A percentile compares a stretch with the other conserved stretches of the same genome.
Conservation (phyloP, 805 yeast genomes). For the Candida sakaeoensis region DNA sequence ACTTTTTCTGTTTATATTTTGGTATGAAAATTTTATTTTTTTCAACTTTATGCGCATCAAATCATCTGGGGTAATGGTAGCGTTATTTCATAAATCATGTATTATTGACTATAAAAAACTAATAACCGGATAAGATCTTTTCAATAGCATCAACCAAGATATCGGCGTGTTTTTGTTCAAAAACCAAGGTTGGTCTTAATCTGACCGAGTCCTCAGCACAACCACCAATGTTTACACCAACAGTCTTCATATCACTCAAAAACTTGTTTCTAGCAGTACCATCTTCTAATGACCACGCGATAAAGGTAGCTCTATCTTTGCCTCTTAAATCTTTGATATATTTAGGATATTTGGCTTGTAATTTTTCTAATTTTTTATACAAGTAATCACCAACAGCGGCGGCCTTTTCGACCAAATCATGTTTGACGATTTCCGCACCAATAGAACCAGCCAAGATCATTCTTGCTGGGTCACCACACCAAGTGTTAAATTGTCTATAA, state of each 20-base stretch:
- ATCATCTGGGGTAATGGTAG: constrained; percentile 1
- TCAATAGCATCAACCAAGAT: constrained; percentile 47
- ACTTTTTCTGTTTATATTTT: not conserved
- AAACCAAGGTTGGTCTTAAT: constrained; percentile 74
- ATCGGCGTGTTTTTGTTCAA: constrained; percentile 79
- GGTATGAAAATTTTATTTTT: not conserved
- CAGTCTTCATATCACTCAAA: constrained; percentile 52
- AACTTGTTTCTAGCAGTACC: constrained; percentile 58
- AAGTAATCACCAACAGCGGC: constrained; percentile 65
- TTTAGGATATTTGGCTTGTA: constrained; percentile 54
- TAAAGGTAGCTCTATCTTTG: constrained; percentile 68
- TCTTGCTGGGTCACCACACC: constrained; percentile 91
- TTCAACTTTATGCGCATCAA: not conserved
- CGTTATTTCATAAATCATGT: not conserved
- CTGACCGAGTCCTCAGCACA: constrained; percentile 78
- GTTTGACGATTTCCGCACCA: constrained; percentile 57
- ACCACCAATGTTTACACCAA: constrained; percentile 80
- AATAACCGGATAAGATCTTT: constrained; percentile 34
- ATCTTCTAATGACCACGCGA: constrained; percentile 71
- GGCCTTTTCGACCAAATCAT: constrained; percentile 56
- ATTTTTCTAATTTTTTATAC: constrained; percentile 49
- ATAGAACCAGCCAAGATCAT: constrained; percentile 73
- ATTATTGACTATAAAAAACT: constrained; percentile 4
- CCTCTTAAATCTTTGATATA: constrained; percentile 62
- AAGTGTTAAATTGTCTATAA: constrained; percentile 90